phyloP scores from a whole-genome alignment of 2,329 filamentous ascomycete genomes.

The Fusarium papillatum region DNA sequence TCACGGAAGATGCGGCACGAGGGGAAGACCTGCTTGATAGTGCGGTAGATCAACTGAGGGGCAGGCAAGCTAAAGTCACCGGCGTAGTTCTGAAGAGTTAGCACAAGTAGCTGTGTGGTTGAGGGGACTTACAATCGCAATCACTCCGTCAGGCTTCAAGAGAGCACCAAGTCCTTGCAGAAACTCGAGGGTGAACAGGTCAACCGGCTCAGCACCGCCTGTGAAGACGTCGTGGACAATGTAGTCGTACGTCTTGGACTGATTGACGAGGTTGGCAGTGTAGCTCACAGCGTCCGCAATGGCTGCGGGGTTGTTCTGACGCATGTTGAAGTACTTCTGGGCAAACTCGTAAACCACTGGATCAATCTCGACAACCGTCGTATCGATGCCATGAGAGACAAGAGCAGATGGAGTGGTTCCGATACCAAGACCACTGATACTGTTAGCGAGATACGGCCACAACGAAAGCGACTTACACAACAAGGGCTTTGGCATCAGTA shows the following conservation, averaged over 20 bases:
- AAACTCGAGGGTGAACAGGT: constrained; percentile 91
- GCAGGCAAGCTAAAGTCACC: constrained; percentile 86
- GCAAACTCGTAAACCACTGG: constrained; percentile 90
- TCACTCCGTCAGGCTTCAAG: constrained; percentile 82
- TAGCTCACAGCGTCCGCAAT: constrained; percentile 88
- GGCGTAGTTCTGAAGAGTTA: constrained; percentile 83
- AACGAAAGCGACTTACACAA: constrained; percentile 74
- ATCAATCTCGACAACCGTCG: constrained; percentile 95
- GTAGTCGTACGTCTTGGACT: constrained; percentile 79
- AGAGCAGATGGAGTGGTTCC: constrained; percentile 92
- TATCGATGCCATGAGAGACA: constrained; percentile 89
- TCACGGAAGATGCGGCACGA: constrained; percentile 94
- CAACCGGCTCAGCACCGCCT: constrained; percentile 90
- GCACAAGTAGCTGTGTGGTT: constrained; percentile 1
- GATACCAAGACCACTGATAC: constrained; percentile 83
- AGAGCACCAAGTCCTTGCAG: constrained; percentile 78
- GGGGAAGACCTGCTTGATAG: constrained; percentile 87
- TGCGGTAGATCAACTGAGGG: constrained; percentile 83
- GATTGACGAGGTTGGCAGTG: constrained; percentile 60
- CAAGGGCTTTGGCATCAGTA: constrained; percentile 81
- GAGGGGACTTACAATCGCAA: constrained; percentile 80
- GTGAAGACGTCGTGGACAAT: constrained; percentile 99
- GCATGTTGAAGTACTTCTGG: constrained; percentile 84
- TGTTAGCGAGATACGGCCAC: constrained; percentile 15
- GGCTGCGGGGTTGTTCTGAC: constrained; percentile 81